These are phyloP conservation scores for Klebsormidium nitens DNA, from an alignment of 139 green algal genomes.

Conservation along the genomic window DNA sequence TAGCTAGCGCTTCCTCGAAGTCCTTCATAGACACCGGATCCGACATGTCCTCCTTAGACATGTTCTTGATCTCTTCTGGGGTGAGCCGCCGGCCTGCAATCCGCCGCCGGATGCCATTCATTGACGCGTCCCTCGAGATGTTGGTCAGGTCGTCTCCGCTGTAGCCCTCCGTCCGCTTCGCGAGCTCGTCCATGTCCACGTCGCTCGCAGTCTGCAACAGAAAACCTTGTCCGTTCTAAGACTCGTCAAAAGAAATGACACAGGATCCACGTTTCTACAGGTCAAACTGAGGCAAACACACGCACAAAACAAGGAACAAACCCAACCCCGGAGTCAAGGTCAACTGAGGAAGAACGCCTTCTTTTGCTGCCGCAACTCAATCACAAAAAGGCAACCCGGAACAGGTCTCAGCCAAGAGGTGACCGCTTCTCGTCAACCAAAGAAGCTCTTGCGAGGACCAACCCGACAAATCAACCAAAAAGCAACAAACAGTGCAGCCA, in stretches of 20 bases:
- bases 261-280: not conserved
- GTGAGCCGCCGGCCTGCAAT: constrained; percentile 68
- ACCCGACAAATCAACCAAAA: too few species aligned
- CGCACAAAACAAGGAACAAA: too few species aligned
- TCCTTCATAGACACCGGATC: constrained; percentile 43
- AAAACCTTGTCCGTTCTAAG: constrained; percentile 1
- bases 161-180: constrained; percentile 67
- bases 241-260: not conserved
- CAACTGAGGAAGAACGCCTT: too few species aligned
- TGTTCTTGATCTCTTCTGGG: constrained; percentile 57
- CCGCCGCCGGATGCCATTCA: constrained; percentile 81
- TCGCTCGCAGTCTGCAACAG: constrained; percentile 31
- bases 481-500: too few species aligned
- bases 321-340: too few species aligned
- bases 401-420: too few species aligned
- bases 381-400: too few species aligned
- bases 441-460: too few species aligned
- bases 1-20: constrained; percentile 60
- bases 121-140: constrained; percentile 80
- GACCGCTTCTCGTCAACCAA: too few species aligned
- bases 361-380: too few species aligned
- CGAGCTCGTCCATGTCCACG: constrained; percentile 66
- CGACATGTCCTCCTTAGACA: constrained; percentile 40
- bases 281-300: too few species aligned
- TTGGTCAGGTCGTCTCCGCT: constrained; percentile 87